Base-by-base conservation (phyloP, 495 filamentous ascomycete genomes). In the Rusavskia elegans region DNA sequence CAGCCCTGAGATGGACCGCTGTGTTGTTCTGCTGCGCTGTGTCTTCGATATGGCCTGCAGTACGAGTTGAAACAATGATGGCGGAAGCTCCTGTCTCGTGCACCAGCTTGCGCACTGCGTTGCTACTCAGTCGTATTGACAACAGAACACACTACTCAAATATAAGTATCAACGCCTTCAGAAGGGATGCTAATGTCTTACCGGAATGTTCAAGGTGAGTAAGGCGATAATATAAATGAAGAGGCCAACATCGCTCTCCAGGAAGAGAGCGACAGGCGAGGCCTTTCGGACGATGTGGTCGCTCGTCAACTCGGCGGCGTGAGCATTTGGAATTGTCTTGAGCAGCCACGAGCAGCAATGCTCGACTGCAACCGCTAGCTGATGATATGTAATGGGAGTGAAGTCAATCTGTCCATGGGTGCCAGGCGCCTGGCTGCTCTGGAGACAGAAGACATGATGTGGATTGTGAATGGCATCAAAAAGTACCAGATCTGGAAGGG, bases 261-360 rank as follows among this genome's bases (percentile, higher is more conserved):
- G 54, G 61, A 49, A 48, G 23, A 57, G 10, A 6, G 57, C 50
- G 9, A 55, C 35, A 1, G 49, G 59, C 48, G 48, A 49, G 52
- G 11, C 25, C 27, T 54, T 54, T 5, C 14, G n/a, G 3, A 49
- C 35, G 17, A 20, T 13, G 4, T 44, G 17, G 7, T 40, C 32
- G 16, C 19, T 6, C 0, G 10, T 20, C 7, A 38, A 25, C 7
- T 30, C 8, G 32, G 52, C 25, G 17, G 23, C 2, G 23, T 37
- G 44, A 23, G 30, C 27, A 11, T 36, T 35, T 29, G n/a, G 6
- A 13, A 49, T 32, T 9, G 41, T 46, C 1, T 32, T 6, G 32
- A 53, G 44, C 5, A 54, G 36, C 53, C 53, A 54, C 0, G 2
- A 7, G 30, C 45, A 50, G 32, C 53, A 54, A 1, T n/a, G 9